These are phyloP conservation scores for Pseudonitzschia pungens DNA, from an alignment of 108 stramenopile species.

Conservation along the genomic window DNA sequence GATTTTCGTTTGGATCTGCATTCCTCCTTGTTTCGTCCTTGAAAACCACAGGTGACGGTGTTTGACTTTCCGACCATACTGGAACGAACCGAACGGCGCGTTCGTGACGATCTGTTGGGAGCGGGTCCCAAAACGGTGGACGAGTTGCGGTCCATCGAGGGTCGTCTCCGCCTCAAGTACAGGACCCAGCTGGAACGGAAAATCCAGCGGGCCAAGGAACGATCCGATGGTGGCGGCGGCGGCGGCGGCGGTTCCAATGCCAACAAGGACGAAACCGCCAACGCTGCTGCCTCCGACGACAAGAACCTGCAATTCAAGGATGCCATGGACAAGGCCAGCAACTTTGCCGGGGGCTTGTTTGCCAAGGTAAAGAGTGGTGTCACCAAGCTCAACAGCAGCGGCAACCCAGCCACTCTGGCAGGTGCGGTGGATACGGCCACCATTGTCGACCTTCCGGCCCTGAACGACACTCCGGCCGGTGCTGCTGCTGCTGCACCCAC, in stretches of 20 bases:
- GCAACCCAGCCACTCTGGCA: neutral
- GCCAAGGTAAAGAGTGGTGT: conserved; percentile 22
- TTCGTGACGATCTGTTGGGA: conserved; percentile 76
- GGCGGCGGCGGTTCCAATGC: neutral
- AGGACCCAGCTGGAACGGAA: conserved; percentile 44
- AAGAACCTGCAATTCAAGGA: conserved; percentile 23
- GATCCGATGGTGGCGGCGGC: neutral
- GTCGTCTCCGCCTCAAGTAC: conserved; percentile 59
- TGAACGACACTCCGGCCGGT: neutral
- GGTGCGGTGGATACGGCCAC: conserved; percentile 8
- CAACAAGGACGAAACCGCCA: neutral
- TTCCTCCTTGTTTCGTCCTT: too few species aligned
- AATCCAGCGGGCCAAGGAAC: conserved; percentile 28
- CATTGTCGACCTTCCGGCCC: conserved; percentile 34
- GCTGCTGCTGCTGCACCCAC: neutral
- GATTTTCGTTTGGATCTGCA: too few species aligned
- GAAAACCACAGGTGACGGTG: conserved; percentile 78
- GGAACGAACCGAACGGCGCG: conserved; percentile 74
- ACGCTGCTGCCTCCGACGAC: neutral
- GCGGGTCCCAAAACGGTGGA: conserved; percentile 78
- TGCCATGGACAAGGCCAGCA: conserved; percentile 34
- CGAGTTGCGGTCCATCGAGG: conserved; percentile 69
- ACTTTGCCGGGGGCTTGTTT: conserved; percentile 29
- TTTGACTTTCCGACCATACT: conserved; percentile 86
- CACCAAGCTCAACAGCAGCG: neutral